Base-by-base conservation (phyloP, 2,329 filamentous ascomycete species). In the Neophaeococcomyces aloes region DNA sequence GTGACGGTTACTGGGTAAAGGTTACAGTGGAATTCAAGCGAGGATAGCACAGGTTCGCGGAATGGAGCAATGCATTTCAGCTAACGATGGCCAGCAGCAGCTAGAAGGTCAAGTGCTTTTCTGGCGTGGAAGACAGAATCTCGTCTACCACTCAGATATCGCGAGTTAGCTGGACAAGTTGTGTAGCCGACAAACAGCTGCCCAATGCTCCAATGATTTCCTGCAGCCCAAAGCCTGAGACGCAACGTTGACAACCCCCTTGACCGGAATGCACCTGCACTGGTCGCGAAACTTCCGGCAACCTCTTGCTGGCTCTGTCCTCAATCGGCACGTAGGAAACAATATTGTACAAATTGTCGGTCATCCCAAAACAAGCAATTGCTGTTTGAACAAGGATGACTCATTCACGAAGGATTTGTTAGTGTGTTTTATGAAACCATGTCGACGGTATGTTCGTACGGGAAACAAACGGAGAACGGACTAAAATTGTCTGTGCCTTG, bases 161-260 rank as follows among this genome's bases (percentile, higher is more conserved):
- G 17, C 7, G 5, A n/a, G 8, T 11, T 38, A 11, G 13, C 23
- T 3, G 21, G 36, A 29, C 27, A 21, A 23, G 10, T 6, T 5
- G 18, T 33, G 29, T 41, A 29, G 38, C 19, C 27, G 25, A 32
- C 15, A 15, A n/a, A 38, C 19, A 32, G 29, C 17, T 41, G 29
- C 38, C 38, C 38, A 33, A 41, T 23, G 39, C 39, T 42, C 38
- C 30, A 34, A 30, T 42, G 6, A 34, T 14, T 27, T 42, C 17
- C 25, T 42, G 18, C 39, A 35, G 39, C 39, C 39, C 31, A 42
- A 39, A 42, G n/a, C n/a, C n/a, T n/a, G n/a, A n/a, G 23, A 27
- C 15, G 38, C 29, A 42, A 42, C 25, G 14, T 31, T 32, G 18
- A 10, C 11, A 17, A 4, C 15, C 35, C 21, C 23, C 21, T 15